phyloP scores from a whole-genome alignment of 2,329 filamentous ascomycete genomes.

The Leptographium wingfieldii region DNA sequence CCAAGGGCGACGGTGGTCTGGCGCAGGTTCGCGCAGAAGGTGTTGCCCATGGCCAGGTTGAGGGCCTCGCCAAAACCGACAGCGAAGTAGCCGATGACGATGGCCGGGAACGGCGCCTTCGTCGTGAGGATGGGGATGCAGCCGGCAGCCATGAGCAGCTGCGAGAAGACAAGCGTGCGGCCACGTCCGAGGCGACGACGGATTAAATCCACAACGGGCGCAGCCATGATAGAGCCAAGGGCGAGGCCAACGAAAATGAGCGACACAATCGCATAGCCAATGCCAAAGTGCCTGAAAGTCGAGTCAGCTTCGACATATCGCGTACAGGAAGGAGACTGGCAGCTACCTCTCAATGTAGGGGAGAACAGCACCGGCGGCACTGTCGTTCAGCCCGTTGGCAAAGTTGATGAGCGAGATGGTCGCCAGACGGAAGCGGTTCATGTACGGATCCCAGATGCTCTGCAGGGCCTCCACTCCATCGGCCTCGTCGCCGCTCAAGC shows the following conservation, averaged over 20 bases:
- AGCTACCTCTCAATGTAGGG: constrained; percentile 60
- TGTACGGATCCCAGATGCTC: constrained; percentile 46
- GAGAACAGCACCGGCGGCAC: constrained; percentile 64
- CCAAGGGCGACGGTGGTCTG: constrained; percentile 45
- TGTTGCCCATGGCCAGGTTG: constrained; percentile 44
- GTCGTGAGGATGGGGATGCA: constrained; percentile 54
- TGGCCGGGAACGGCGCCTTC: constrained; percentile 53
- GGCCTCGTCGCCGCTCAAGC: constrained; percentile 6
- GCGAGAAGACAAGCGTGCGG: constrained; percentile 46
- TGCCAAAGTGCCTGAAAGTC: constrained; percentile 45
- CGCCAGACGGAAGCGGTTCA: constrained; percentile 58
- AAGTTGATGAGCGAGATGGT: constrained; percentile 54
- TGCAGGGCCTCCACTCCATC: constrained; percentile 36
- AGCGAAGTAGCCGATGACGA: constrained; percentile 58
- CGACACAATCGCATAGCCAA: constrained; percentile 68
- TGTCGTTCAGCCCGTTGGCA: constrained; percentile 60
- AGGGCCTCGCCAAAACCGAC: constrained; percentile 46
- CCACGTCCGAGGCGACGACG: constrained; percentile 52
- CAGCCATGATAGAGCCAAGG: constrained; percentile 61
- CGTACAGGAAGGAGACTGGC: background rate
- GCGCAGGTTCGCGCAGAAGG: constrained; percentile 25
- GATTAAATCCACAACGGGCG: constrained; percentile 54
- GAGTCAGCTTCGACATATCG: background rate
- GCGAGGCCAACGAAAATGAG: constrained; percentile 73
- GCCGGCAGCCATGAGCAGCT: constrained; percentile 42